These are phyloP conservation scores for sorghum (Sorghum bicolor) DNA, from an alignment of 176 grass and related monocot species.

Conservation along the genomic window DNA sequence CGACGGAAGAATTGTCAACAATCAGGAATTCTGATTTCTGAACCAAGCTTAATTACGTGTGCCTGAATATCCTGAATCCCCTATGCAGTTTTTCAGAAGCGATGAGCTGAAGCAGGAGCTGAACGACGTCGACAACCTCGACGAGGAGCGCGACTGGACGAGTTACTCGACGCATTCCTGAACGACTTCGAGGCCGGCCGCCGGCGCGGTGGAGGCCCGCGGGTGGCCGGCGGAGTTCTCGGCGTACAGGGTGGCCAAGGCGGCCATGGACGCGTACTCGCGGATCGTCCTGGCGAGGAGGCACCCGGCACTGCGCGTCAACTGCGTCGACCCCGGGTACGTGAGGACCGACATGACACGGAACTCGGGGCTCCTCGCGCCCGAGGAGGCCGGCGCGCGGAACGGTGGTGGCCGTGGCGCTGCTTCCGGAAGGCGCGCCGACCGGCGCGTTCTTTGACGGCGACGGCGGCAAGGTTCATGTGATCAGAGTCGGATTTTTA, in stretches of 20 bases:
- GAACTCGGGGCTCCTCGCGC: not conserved
- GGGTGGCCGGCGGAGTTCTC: not conserved
- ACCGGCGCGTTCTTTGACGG: constrained; percentile 43
- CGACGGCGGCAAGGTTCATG: constrained; percentile 21
- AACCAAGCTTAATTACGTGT: too few relatives aligned
- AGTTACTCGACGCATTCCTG: not conserved
- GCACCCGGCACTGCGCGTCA: not conserved
- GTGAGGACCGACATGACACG: not conserved
- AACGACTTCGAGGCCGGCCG: not conserved
- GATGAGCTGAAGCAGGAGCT: not conserved
- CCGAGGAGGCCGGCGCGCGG: not conserved
- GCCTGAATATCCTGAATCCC: too few relatives aligned
- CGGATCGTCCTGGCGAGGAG: not conserved
- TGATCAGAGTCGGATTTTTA: not conserved
- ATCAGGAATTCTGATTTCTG: too few relatives aligned
- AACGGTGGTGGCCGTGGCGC: constrained; percentile 28
- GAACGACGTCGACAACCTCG: not conserved
- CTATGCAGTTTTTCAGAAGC: not conserved
- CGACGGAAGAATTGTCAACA: too few relatives aligned
- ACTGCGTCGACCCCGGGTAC: not conserved
- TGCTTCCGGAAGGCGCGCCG: constrained; percentile 34
- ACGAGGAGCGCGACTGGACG: not conserved
- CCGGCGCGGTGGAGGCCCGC: not conserved
- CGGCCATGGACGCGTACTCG: not conserved
- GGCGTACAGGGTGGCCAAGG: not conserved